A percentile compares a stretch with the other conserved stretches of the same genome.
Conservation (phyloP, 2,329 filamentous ascomycete genomes). For the Ciborinia camelliae region DNA sequence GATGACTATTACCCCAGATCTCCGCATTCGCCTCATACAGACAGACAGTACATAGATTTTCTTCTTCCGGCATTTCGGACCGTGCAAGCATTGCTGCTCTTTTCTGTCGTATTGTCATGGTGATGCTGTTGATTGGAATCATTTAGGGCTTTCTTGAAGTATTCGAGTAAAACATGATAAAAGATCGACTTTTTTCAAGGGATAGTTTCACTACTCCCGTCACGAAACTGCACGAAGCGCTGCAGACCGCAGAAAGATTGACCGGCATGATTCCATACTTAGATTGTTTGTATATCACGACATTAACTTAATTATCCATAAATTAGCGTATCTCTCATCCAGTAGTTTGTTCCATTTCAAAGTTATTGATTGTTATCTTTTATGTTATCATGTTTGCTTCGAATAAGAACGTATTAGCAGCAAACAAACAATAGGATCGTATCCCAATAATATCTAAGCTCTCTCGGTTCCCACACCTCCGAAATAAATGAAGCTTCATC, state of each 20-base stretch:
- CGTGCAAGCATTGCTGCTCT: not conserved
- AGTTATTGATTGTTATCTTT: not conserved
- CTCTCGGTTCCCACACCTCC: not conserved
- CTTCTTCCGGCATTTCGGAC: constrained; percentile 13
- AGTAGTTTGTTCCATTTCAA: not conserved
- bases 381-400: not conserved
- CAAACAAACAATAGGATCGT: constrained; percentile 1
- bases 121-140: not conserved
- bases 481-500: not conserved
- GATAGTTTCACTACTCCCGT: not conserved
- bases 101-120: not conserved
- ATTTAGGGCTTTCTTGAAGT: not conserved
- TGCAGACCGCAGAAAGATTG: not conserved
- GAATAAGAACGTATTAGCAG: not conserved
- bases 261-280: constrained; percentile 14
- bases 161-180: not conserved
- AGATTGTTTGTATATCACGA: constrained; percentile 1
- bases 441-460: not conserved
- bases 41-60: not conserved
- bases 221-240: not conserved
- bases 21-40: not conserved
- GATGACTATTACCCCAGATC: constrained; percentile 14
- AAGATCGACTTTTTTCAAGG: not conserved
- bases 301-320: not conserved
- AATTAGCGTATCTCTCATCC: not conserved